Evolutionary conservation across 768 basidiomycete genomes (phyloP).

Genomic region (Tulasnella sp.): DNA sequence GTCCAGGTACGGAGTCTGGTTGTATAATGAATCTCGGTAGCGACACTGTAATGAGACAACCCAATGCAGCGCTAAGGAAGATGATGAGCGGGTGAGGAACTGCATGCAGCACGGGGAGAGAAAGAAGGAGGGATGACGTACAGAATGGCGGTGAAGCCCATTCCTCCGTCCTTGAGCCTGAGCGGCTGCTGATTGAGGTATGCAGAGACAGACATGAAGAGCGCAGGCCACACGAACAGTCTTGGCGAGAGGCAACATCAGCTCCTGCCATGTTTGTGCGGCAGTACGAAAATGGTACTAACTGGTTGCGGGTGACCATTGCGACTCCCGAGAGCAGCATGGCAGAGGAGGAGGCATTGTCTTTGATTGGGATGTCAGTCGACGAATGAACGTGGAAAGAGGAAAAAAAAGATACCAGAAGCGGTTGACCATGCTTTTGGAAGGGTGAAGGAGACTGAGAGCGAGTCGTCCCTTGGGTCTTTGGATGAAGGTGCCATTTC

Average conservation of each 20-base stretch:
- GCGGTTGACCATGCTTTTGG: conserved; percentile 14
- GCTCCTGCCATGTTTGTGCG: not conserved
- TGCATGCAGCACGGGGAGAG: not conserved
- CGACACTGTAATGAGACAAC: not conserved
- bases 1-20: not conserved
- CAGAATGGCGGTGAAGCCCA: conserved; percentile 16
- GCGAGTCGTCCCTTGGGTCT: conserved; percentile 17
- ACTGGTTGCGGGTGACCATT: conserved; percentile 25
- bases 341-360: conserved; percentile 8
- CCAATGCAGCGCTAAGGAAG: conserved; percentile 14
- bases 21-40: conserved; percentile 13
- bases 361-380: conserved; percentile 1
- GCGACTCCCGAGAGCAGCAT: conserved; percentile 17
- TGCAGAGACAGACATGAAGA: not conserved
- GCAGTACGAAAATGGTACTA: not conserved
- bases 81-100: not conserved
- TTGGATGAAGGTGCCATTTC: not conserved
- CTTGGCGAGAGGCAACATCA: not conserved
- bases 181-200: conserved; percentile 26
- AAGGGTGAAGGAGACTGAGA: conserved; percentile 11
- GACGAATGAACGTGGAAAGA: not conserved
- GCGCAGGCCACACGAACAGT: conserved; percentile 20
- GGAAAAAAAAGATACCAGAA: not conserved
- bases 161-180: conserved; percentile 23
- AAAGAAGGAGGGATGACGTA: not conserved